Evolutionary conservation across 129 eudicot genomes (phyloP).

Genomic region (Flaveria linearis): DNA sequence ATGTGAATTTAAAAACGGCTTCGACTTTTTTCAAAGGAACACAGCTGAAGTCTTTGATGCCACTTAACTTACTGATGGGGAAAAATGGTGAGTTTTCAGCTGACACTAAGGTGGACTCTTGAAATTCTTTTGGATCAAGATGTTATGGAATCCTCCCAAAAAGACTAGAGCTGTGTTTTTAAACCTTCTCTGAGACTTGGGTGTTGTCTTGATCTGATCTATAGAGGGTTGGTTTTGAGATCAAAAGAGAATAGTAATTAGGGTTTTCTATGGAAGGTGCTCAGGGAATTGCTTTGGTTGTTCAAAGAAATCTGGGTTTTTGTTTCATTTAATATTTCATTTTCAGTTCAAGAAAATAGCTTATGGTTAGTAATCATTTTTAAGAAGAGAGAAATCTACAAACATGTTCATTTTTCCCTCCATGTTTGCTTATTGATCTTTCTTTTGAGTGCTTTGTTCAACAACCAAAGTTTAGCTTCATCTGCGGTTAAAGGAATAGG

Average conservation of each 20-base stretch:
- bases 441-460: not conserved
- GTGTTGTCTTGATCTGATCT: conserved; percentile 24
- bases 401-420: not conserved
- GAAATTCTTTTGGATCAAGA: conserved; percentile 1
- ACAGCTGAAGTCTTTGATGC: conserved; percentile 37
- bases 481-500: no score
- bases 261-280: conserved; percentile 23
- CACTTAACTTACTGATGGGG: conserved; percentile 42
- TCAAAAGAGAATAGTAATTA: conserved; percentile 44
- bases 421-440: not conserved
- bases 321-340: conserved; percentile 20
- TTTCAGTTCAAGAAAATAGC: conserved; percentile 28
- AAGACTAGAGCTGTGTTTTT: no score
- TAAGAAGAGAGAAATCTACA: conserved; percentile 20
- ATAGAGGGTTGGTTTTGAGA: conserved; percentile 25
- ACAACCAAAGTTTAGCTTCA: not conserved
- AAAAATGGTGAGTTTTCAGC: conserved; percentile 41
- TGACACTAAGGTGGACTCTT: conserved; percentile 50
- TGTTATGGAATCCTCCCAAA: no score
- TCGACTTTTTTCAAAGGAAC: conserved; percentile 44
- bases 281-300: conserved; percentile 25
- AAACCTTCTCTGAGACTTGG: not conserved
- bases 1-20: conserved; percentile 52
- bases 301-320: conserved; percentile 46
- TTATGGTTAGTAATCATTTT: conserved; percentile 17